Base-by-base conservation (phyloP, 306 rosid species). In the Mucuna pruriens region DNA sequence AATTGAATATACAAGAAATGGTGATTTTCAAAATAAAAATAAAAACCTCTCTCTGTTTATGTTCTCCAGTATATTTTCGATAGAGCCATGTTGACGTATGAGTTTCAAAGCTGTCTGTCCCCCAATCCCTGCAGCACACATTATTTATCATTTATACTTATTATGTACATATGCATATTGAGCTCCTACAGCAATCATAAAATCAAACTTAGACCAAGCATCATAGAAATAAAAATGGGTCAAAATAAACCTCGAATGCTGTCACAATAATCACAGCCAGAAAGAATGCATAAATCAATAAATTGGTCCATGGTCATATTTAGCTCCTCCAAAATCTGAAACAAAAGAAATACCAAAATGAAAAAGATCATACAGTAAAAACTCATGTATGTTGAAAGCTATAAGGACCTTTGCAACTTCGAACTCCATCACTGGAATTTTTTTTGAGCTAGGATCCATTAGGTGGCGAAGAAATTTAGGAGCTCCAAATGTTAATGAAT, bases 401-500 rank as follows among this genome's bases (percentile, higher is more conserved):
- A 29, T 25, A 74, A 72, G 85, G 42, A 95, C 99, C 98, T 95
- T 95, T 22, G 89, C 90, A 83, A 93, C 76, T 44, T 95, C 98
- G 75, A 95, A 95, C 84, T 95, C 98, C 99, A 95, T 95, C 75
- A 95, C 99, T 42, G 97, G 99, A 87, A 91, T 46, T 88, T 95
- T 95, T 77, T 97, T 91, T 16, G 99, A 91, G 92, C 98, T 95
- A 38, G 99, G 99, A 85, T 95, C 98, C 99, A 95, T 93, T 80
- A 95, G 85, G 83, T 95, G 99, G 51, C 99, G 97, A 83, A 95
- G 97, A 87, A 95, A 95, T 66, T 66, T 91, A 36, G 97, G 93
- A 79, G 98, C 94, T 85, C 99, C 99, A 89, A 95, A 93, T 3
- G 99, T 93, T 61, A 93, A 82, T 22, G 98, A 95, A 87, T 95